A percentile compares a stretch with the other conserved stretches of the same genome.
phyloP scores from a whole-genome alignment of 148 eudicot species.

The Silene latifolia region DNA sequence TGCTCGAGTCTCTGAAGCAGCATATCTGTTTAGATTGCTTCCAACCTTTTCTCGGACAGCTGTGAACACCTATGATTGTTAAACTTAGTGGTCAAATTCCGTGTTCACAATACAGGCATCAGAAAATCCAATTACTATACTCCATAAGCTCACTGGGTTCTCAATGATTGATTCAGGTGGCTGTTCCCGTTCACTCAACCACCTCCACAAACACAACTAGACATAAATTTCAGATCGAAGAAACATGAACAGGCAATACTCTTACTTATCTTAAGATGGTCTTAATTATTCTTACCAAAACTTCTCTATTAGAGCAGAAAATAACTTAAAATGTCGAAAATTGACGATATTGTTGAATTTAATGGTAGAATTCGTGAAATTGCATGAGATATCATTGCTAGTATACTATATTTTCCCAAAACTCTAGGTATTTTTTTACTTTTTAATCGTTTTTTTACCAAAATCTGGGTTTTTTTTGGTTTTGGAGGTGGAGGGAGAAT shows the following conservation, averaged over 20 bases:
- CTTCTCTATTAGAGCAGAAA: too few species aligned
- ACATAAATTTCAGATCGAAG: background rate
- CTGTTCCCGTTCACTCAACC: conserved; percentile 80
- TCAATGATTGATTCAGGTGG: conserved; percentile 61
- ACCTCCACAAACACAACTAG: conserved; percentile 53
- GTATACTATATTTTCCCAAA: too few species aligned
- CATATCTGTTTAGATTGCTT: conserved; percentile 51
- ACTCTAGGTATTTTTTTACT: too few species aligned
- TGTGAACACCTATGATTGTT: conserved; percentile 53
- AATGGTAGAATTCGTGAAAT: too few species aligned
- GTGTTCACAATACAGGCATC: background rate
- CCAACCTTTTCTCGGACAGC: conserved; percentile 64
- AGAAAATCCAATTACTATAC: background rate
- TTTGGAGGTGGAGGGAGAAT: too few species aligned
- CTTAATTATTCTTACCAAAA: too few species aligned
- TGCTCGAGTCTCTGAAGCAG: conserved; percentile 85
- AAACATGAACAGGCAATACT: background rate
- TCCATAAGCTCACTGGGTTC: conserved; percentile 58
- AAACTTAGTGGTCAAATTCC: background rate
- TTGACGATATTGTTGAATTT: too few species aligned
- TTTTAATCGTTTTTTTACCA: too few species aligned
- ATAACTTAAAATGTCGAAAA: too few species aligned
- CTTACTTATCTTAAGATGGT: too few species aligned
- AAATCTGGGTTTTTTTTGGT: too few species aligned
- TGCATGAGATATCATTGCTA: too few species aligned